Evolutionary conservation across 495 filamentous ascomycete genomes (phyloP), one percentile per base, ranked within the genome.

Genomic region (Amorphotheca resinae): DNA sequence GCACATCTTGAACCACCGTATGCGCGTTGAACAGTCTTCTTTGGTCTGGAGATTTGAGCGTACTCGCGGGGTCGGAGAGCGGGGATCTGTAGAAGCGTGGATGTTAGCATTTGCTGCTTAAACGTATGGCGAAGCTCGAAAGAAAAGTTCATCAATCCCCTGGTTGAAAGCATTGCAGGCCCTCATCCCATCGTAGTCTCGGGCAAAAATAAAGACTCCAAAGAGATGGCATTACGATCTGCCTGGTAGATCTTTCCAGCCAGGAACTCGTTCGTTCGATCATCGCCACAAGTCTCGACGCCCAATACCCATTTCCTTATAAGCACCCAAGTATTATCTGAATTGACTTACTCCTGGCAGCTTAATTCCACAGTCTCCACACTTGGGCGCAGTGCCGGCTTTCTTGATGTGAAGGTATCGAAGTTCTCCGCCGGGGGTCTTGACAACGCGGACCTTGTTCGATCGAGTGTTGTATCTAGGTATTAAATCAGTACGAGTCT

Each of bases 321-420:
- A n/a, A n/a, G n/a, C n/a, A n/a, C n/a, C n/a, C n/a, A n/a, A n/a
- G n/a, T n/a, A n/a, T n/a, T n/a, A n/a, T n/a, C n/a, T 38, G 4
- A 16, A 30, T 38, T 17, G 39, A 87, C 85, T 79, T 79, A 93
- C 86, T 64, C 87, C 87, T 55, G 85, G 77, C 57, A 94, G 77
- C 73, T 95, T 94, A 70, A 80, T 79, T 59, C 88, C 88, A 63
- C 91, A 95, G 75, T 95, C 91, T 77, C 91, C 91, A 65, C 91
- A 99, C 74, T 96, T 96, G 57, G 91, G 89, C 54, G 85, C 79
- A 57, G 83, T 88, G 53, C 86, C 88, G 68, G 79, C 80, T 82
- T 96, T 96, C 82, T 95, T 95, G 74, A 93, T 86, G 79, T 96
- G 87, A 54, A 95, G 84, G 60, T 93, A 81, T 60, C 87, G 82